Evolutionary conservation across 2,329 filamentous ascomycete species (phyloP), one percentile per base, ranked within the genome.

Genomic region (Sphaerostilbella broomeana): DNA sequence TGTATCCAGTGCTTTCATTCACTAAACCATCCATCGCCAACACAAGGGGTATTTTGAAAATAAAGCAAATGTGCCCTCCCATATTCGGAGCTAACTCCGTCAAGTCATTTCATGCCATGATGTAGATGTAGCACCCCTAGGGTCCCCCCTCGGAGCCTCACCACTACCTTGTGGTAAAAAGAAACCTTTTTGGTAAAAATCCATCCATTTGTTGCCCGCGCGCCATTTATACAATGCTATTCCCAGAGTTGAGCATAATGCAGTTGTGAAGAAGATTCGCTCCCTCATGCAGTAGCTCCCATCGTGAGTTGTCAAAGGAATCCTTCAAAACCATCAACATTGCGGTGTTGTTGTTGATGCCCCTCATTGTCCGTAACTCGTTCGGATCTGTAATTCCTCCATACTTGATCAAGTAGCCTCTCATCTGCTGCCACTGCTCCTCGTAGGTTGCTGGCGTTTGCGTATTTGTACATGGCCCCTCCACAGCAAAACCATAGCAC

Each of bases 231-330:
- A 45, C 32, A 32, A 61, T 46, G 12, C 46, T 52, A 12, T 51
- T 56, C 7, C 57, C 58, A 11, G 55, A 48, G 22, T 60, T 62
- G 6, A 62, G 53, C n/a, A 55, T 47, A 48, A 94, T 85, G 59
- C 89, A 95, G 57, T 88, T 92, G 40, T 73, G 79, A 55, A 97
- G 61, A 45, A 95, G 65, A 16, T 77, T 82, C 21, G 84, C 84
- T 24, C 87, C 90, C 62, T 97, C 92, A 42, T 92, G 82, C 47
- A 97, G 68, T 39, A 97, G 65, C 67, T 97, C 89, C 90, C 90
- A 97, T 34, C 88, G 74, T 21, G 88, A 88, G 52, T 81, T 81
- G 48, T 75, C 71, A 58, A 97, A 95, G 27, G 84, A 83, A 41
- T 87, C 83, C 46, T 82, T 80, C 44, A 98, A 72, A 22, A 95